Conservation (phyloP, 1,139 yeast species). For the Suhomyces atakaporum region DNA sequence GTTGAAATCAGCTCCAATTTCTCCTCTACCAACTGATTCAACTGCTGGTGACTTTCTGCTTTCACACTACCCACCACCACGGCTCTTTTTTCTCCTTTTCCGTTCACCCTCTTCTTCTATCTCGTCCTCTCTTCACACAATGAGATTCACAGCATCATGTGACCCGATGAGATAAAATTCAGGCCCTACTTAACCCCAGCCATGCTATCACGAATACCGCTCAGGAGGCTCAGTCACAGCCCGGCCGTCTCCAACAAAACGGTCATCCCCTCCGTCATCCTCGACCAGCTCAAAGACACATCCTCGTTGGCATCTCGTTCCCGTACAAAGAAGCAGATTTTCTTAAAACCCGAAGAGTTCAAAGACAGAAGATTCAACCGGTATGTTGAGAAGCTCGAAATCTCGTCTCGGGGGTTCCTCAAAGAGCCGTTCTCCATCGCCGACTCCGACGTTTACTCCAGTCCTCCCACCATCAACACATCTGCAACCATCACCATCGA, state of each 20-base stretch:
- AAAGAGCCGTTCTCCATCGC: constrained; percentile 7
- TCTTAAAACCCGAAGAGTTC: constrained; percentile 19
- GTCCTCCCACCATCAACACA: constrained; percentile 4
- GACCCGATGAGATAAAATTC: background rate
- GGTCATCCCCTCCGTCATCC: constrained; percentile 18
- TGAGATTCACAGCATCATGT: background rate
- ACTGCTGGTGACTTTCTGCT: too few species aligned
- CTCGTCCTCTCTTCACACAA: background rate
- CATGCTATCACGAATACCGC: constrained; percentile 9
- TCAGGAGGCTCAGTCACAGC: constrained; percentile 9
- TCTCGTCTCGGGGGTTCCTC: constrained; percentile 5
- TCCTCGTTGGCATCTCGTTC: constrained; percentile 13
- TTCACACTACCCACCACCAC: too few species aligned
- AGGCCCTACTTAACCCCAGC: background rate
- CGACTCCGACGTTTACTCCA: constrained; percentile 4
- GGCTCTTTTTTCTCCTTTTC: too few species aligned
- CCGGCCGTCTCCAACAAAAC: constrained; percentile 10
- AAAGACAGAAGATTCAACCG: constrained; percentile 17
- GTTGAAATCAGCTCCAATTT: too few species aligned
- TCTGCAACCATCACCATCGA: constrained; percentile 13
- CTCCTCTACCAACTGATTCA: too few species aligned
- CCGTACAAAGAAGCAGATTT: constrained; percentile 18
- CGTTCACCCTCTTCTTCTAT: too few species aligned
- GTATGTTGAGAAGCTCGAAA: constrained; percentile 14
- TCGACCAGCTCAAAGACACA: constrained; percentile 18